Conservation (phyloP, 1,139 yeast species). For the Geotrichum australiense region DNA sequence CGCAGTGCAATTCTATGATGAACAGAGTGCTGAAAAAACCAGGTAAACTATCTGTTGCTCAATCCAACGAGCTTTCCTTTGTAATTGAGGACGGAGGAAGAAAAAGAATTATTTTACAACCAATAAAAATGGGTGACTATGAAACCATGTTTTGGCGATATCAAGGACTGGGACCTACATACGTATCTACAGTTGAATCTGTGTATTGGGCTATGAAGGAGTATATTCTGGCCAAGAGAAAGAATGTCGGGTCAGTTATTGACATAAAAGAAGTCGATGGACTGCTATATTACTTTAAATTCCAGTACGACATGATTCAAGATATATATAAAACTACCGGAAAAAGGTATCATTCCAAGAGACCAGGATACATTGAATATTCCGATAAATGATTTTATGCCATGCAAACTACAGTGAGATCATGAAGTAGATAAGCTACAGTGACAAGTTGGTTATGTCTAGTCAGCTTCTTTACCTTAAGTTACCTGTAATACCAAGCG, state of each 20-base stretch:
- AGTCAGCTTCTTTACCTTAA: no score
- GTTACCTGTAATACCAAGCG: no score
- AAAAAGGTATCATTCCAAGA: constrained; percentile 1
- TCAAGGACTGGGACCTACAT: neutral
- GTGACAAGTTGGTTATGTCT: no score
- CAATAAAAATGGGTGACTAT: constrained; percentile 1
- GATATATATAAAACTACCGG: neutral
- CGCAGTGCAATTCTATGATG: constrained; percentile 4
- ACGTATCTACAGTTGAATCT: constrained; percentile 3
- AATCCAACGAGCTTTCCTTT: no score
- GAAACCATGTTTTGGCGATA: constrained; percentile 3
- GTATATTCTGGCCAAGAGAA: neutral
- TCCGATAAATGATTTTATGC: no score
- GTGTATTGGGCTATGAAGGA: constrained; percentile 4
- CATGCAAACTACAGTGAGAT: no score
- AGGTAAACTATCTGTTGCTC: no score
- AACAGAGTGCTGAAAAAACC: neutral
- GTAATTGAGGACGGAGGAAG: neutral
- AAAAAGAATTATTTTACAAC: neutral
- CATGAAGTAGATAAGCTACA: no score
- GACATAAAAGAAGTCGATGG: neutral
- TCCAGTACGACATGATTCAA: constrained; percentile 3
- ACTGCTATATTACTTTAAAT: constrained; percentile 3
- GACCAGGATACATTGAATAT: neutral
- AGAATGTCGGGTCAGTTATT: neutral